Base-by-base conservation (phyloP, 495 filamentous ascomycete species). In the Hypoxylon cercidicola region DNA sequence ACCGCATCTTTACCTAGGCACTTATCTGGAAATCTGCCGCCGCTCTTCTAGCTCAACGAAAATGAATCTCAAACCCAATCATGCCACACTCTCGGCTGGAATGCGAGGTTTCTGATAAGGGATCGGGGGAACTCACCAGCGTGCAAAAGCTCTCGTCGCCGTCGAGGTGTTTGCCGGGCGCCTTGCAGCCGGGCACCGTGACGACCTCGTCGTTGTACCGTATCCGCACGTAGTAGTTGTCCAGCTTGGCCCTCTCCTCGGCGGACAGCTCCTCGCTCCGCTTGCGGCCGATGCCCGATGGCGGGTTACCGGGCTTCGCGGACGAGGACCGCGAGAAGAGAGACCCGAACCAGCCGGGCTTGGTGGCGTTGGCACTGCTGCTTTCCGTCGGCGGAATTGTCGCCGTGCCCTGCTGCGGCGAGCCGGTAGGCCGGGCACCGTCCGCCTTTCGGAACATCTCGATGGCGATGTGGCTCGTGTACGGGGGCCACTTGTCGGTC, bases 91-190 rank as follows among this genome's bases (percentile, higher is more conserved):
- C 7, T 40, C 13, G 30, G 8, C 5, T 25, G 5, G 23, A 5
- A 25, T 32, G 8, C 30, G 30, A 7, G 30, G 3, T 32, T 32
- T 32, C 23, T 25, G 23, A 25, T 2, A 25, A 25, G 23, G 23
- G 23, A 40, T 15, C 32, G 45, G 19, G 5, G 21, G 7, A 7
- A 76, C 86, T 75, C 77, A 90, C 88, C 65, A 99, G 71, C 0
- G 95, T 99, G 78, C 95, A 98, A 73, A 99, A 97, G 19, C 84
- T 90, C 63, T 93, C 89, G 71, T 99, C 90, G 2, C 93, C 93
- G 23, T 93, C 85, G 4, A 96, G 82, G 77, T 99, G 95, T 39
- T 93, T 97, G 25, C 91, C 91, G 0, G 82, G 73, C 32, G 81
- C 77, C 59, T 82, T 87, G 72, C 95, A 99, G 23, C 92, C 93